Evolutionary conservation across 148 eudicot genomes (phyloP), one percentile per base, ranked within the genome.

Genomic region (Cornus suecica): DNA sequence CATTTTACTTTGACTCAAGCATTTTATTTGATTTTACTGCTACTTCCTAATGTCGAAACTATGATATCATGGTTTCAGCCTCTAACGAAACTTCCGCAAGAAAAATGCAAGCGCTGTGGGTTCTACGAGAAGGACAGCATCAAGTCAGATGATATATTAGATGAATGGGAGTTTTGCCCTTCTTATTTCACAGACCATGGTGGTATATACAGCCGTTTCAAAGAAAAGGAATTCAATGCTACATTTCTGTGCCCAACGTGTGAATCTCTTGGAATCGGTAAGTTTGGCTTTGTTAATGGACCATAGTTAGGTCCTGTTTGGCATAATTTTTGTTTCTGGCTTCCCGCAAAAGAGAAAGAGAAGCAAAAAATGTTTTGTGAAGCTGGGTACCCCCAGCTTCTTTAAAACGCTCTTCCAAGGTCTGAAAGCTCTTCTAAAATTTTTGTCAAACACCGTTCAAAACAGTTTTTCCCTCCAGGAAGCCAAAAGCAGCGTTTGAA

Each of bases 81-180:
- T 68, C 84, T 95, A 81, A 90, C 91, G 41, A 87, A 91, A 63
- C 84, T 95, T 70, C 25, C 66, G n/a, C 86, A 82, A 79, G 78
- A 45, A 61, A 95, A 95, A 80, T 95, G 99, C 90, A 95, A 95
- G 90, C 88, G 97, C 68, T 95, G 97, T 82, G 97, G 97, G 48
- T 37, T 95, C 11, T 92, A 88, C 62, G 91, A 88, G 77, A 65
- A 87, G 75, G 90, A 87, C 74, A 41, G 80, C 51, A 10, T 95
- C 10, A 77, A 74, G 42, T 70, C 83, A 16, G 88, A 86, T 79
- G 78, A 72, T 27, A 77, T 72, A 77, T 91, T 92, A 80, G 97
- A 91, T 80, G 99, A 92, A 74, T 92, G 97, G 97, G 97, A 91
- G 81, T 68, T 95, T 71, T 95, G 99, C 74, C 87, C 97, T 68